phyloP scores from a whole-genome alignment of 2,329 filamentous ascomycete genomes.

The Chaetothyriales sp. region DNA sequence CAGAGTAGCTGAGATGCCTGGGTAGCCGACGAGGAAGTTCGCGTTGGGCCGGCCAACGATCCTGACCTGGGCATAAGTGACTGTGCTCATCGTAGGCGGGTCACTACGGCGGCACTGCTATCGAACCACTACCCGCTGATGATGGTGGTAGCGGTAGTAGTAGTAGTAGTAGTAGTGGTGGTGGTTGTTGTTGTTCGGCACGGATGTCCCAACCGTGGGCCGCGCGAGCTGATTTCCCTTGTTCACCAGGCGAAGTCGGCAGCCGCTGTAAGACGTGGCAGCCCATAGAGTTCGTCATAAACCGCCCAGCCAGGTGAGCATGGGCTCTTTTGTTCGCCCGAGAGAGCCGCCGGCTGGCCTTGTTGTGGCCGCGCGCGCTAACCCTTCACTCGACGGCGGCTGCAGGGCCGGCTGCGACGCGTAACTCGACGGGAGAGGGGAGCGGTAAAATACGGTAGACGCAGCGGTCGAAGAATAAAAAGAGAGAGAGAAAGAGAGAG shows the following conservation, averaged over 20 bases:
- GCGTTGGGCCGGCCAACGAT: slow-evolving; percentile 95
- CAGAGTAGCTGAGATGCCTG: slow-evolving; percentile 91
- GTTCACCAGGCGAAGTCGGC: background rate
- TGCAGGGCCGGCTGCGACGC: background rate
- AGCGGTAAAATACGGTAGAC: background rate
- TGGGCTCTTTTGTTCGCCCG: background rate
- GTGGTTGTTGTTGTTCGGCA: background rate
- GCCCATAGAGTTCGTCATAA: background rate
- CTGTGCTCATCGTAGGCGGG: slow-evolving; percentile 47
- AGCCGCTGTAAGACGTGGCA: background rate
- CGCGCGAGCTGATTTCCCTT: background rate
- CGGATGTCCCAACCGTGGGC: background rate
- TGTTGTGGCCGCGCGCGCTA: background rate
- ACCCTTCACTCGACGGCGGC: background rate
- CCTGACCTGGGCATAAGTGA: slow-evolving; percentile 36
- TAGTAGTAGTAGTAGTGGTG: too few relatives aligned
- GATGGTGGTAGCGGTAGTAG: too few relatives aligned
- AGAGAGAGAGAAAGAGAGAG: background rate
- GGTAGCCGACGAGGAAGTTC: slow-evolving; percentile 91
- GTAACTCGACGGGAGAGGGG: background rate
- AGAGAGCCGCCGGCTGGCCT: background rate
- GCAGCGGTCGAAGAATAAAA: background rate
- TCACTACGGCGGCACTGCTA: slow-evolving; percentile 7
- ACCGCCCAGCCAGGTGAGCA: background rate
- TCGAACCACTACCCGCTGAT: slow-evolving; percentile 6